Conservation (phyloP, 2,329 filamentous ascomycete species). For the Aureobasidium namibiae region DNA sequence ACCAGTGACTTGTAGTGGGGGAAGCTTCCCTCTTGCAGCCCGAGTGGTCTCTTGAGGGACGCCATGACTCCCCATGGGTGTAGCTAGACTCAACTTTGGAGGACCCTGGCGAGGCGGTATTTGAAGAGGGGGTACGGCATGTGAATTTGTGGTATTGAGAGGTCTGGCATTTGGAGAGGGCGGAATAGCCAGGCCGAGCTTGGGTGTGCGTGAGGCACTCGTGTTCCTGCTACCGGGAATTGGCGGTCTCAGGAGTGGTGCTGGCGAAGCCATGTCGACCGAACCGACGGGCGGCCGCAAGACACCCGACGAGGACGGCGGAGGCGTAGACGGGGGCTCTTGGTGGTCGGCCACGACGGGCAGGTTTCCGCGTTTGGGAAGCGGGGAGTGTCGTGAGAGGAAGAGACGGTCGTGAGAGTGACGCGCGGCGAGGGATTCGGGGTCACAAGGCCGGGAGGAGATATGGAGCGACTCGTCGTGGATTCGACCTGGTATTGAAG, state of each 20-base stretch:
- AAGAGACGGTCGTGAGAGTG: neutral
- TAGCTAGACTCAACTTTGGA: slow-evolving; percentile 76
- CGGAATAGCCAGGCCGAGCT: slow-evolving; percentile 83
- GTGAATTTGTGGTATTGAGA: slow-evolving; percentile 38
- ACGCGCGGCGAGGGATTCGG: neutral
- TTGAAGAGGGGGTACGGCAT: slow-evolving; percentile 27
- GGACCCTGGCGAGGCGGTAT: slow-evolving; percentile 51
- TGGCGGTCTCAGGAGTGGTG: slow-evolving; percentile 73
- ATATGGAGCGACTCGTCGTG: neutral
- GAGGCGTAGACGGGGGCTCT: slow-evolving; percentile 16
- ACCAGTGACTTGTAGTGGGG: slow-evolving; percentile 48
- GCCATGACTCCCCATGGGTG: slow-evolving; percentile 73
- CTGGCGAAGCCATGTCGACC: slow-evolving; percentile 62
- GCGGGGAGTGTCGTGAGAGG: neutral
- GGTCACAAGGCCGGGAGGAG: neutral
- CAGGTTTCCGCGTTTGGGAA: slow-evolving; percentile 7
- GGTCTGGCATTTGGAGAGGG: slow-evolving; percentile 76
- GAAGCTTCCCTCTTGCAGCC: slow-evolving; percentile 40
- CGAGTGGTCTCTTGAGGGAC: slow-evolving; percentile 59
- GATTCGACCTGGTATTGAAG: neutral
- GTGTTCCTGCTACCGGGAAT: slow-evolving; percentile 60
- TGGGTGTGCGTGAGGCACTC: slow-evolving; percentile 58
- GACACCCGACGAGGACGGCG: slow-evolving; percentile 12
- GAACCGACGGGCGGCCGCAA: slow-evolving; percentile 12
- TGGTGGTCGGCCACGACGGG: slow-evolving; percentile 26